Conservation (phyloP, 306 rosid species). For the Prunus mira region DNA sequence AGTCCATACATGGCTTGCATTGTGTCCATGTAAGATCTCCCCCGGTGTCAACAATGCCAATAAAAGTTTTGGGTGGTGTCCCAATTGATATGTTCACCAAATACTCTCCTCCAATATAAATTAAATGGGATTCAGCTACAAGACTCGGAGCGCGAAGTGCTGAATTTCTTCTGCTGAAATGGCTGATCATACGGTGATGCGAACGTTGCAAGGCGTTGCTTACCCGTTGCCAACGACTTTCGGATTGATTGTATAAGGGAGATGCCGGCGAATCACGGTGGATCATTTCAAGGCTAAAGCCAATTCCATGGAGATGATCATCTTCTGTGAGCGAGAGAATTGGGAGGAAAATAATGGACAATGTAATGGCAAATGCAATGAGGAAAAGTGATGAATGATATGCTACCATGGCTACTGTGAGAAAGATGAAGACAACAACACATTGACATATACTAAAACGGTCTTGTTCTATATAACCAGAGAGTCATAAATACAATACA, state of each 20-base stretch:
- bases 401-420: neutral
- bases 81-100: conserved; percentile 4
- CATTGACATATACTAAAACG: neutral
- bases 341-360: neutral
- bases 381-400: neutral
- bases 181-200: neutral
- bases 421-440: neutral
- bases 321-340: neutral
- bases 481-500: neutral
- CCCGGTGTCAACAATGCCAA: neutral
- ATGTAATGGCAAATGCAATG: neutral
- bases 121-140: neutral
- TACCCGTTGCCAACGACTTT: neutral
- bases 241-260: neutral
- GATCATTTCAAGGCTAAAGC: neutral
- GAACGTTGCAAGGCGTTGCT: conserved; percentile 7
- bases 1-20: neutral
- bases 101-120: neutral
- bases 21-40: conserved; percentile 4
- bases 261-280: conserved; percentile 8
- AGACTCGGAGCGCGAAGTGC: neutral
- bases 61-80: neutral
- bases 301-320: neutral
- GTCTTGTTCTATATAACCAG: neutral
- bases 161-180: neutral